Conservation (phyloP, 2,329 filamentous ascomycete genomes). For the Sclerotinia borealis region DNA sequence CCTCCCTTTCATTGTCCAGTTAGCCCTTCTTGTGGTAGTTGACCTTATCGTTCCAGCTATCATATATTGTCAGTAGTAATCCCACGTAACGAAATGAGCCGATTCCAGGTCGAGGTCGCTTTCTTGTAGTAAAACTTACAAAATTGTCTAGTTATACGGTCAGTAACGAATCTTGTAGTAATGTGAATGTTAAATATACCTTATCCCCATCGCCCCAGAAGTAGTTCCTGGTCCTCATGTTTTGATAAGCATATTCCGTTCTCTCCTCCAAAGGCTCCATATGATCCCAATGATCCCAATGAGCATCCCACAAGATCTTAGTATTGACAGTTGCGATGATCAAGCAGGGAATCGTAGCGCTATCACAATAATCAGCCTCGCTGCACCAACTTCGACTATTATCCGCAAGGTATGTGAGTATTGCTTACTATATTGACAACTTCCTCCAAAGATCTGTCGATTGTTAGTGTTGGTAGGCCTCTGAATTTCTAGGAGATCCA, state of each 20-base stretch:
- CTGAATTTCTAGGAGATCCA: neutral
- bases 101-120: constrained; percentile 4
- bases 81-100: neutral
- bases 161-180: constrained; percentile 13
- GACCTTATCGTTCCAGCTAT: constrained; percentile 86
- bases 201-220: constrained; percentile 95
- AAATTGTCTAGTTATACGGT: constrained; percentile 48
- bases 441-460: constrained; percentile 84
- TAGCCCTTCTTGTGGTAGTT: constrained; percentile 77
- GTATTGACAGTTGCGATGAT: constrained; percentile 72
- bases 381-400: too few species aligned
- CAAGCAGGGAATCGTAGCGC: constrained; percentile 68
- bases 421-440: constrained; percentile 87
- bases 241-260: constrained; percentile 92
- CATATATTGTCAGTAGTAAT: constrained; percentile 4
- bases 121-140: constrained; percentile 45
- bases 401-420: neutral
- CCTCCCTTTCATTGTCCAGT: neutral
- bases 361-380: constrained; percentile 37
- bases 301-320: constrained; percentile 86
- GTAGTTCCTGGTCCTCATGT: constrained; percentile 95
- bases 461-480: constrained; percentile 15
- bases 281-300: constrained; percentile 94
- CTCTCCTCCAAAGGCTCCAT: constrained; percentile 83
- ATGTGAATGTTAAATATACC: constrained; percentile 45